These are phyloP conservation scores for Plasmodium knowlesi DNA, from an alignment of 169 alveolate genomes.

Conservation along the genomic window DNA sequence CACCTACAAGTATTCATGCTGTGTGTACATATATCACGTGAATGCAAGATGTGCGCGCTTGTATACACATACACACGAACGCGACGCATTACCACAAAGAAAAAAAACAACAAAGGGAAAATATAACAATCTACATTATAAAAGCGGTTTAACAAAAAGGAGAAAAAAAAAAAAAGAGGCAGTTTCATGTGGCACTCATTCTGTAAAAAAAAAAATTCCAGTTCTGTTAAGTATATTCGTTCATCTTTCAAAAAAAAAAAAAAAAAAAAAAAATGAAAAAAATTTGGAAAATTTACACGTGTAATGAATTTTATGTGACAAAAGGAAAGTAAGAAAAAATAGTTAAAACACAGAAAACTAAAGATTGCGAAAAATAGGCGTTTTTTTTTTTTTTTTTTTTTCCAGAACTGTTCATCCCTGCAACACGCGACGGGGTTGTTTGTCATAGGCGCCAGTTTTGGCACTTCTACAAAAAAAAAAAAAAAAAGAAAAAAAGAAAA, in stretches of 20 bases:
- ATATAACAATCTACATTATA: not conserved
- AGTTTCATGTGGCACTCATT: conserved; percentile 12
- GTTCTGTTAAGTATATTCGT: not conserved
- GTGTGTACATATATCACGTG: not conserved
- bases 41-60: not conserved
- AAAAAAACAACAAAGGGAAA: not conserved
- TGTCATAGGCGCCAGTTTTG: not conserved
- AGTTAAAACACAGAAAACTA: conserved; percentile 1
- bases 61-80: not conserved
- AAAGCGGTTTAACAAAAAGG: not conserved
- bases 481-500: not conserved
- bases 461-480: not conserved
- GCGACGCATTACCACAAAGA: not conserved
- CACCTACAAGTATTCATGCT: not conserved
- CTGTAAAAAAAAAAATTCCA: conserved; percentile 16
- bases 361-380: not conserved
- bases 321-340: not conserved
- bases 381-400: not conserved
- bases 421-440: not conserved
- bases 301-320: not conserved
- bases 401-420: not conserved
- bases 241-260: not conserved
- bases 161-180: not conserved
- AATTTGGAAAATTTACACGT: not conserved
- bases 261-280: not conserved